Evolutionary conservation across 768 basidiomycete species (phyloP).

Genomic region (Lentinula aciculospora): DNA sequence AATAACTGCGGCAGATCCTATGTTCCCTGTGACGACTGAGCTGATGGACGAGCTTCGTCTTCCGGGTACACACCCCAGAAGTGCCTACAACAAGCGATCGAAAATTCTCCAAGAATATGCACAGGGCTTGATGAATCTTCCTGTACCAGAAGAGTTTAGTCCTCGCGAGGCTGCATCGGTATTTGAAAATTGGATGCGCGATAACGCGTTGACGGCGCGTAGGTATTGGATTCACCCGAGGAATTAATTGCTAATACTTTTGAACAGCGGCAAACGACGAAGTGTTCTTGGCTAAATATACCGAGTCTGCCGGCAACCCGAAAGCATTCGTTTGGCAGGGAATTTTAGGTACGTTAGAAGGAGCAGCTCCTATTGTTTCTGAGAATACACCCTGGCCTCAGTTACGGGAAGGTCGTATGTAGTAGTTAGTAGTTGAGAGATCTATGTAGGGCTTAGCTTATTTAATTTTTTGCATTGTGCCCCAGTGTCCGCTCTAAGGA

Average conservation of each 20-base stretch:
- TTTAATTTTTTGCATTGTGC: too few species aligned
- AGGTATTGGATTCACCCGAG: conserved; percentile 16
- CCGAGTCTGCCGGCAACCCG: conserved; percentile 76
- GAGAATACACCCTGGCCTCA: neutral
- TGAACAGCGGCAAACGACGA: conserved; percentile 46
- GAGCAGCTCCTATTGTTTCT: neutral
- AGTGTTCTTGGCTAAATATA: conserved; percentile 72
- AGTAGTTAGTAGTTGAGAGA: too few species aligned
- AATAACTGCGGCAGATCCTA: conserved; percentile 54
- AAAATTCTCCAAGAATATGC: conserved; percentile 46
- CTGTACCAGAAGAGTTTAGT: conserved; percentile 53
- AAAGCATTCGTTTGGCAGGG: conserved; percentile 75
- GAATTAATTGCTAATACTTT: neutral
- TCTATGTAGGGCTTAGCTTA: too few species aligned
- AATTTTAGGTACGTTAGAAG: conserved; percentile 25
- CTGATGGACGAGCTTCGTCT: conserved; percentile 51
- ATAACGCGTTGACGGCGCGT: conserved; percentile 49
- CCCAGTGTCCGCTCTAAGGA: too few species aligned
- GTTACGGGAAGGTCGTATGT: conserved; percentile 1
- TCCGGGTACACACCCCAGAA: conserved; percentile 23
- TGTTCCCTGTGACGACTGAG: conserved; percentile 54
- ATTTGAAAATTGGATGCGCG: conserved; percentile 73
- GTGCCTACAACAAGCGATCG: conserved; percentile 54
- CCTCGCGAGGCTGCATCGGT: conserved; percentile 66
- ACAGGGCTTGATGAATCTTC: conserved; percentile 43